phyloP scores from a whole-genome alignment of 1,284 basidiomycete genomes.

The Ceratobasidium sp. region DNA sequence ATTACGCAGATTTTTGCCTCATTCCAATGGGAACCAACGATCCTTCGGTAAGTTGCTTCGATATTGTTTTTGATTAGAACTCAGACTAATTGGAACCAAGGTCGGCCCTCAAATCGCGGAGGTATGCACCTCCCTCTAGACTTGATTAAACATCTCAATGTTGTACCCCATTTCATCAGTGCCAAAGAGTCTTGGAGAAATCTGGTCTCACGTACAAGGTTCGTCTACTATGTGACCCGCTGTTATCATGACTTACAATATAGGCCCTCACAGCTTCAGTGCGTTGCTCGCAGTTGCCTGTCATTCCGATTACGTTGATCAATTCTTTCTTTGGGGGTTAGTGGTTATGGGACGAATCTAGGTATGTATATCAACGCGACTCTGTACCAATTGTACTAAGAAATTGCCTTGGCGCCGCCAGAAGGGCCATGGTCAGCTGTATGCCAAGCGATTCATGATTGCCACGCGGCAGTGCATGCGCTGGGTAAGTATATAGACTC shows the following conservation, averaged over 20 bases:
- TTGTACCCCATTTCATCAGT: constrained; percentile 59
- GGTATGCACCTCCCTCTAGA: neutral
- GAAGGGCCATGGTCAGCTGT: constrained; percentile 90
- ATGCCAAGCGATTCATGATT: constrained; percentile 83
- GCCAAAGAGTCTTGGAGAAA: constrained; percentile 82
- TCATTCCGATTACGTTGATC: too few relatives aligned
- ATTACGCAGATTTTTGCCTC: constrained; percentile 77
- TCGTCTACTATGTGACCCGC: constrained; percentile 50
- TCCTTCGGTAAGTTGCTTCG: constrained; percentile 68
- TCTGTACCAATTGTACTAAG: neutral
- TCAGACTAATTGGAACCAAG: constrained; percentile 34
- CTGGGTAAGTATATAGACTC: constrained; percentile 52
- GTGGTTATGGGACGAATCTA: constrained; percentile 91
- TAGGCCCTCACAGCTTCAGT: constrained; percentile 40
- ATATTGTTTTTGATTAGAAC: neutral
- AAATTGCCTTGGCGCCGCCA: constrained; percentile 53
- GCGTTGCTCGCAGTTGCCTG: neutral
- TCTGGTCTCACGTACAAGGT: constrained; percentile 86
- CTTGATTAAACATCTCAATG: constrained; percentile 69
- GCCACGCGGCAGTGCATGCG: constrained; percentile 88
- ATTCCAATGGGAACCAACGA: constrained; percentile 82
- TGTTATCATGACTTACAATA: constrained; percentile 4
- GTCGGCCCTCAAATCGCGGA: constrained; percentile 63
- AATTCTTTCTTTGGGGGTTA: constrained; percentile 54
- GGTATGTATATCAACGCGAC: constrained; percentile 60